These are phyloP conservation scores for Fraxinus latifolia DNA, from an alignment of 305 asterid species.

Conservation along the genomic window DNA sequence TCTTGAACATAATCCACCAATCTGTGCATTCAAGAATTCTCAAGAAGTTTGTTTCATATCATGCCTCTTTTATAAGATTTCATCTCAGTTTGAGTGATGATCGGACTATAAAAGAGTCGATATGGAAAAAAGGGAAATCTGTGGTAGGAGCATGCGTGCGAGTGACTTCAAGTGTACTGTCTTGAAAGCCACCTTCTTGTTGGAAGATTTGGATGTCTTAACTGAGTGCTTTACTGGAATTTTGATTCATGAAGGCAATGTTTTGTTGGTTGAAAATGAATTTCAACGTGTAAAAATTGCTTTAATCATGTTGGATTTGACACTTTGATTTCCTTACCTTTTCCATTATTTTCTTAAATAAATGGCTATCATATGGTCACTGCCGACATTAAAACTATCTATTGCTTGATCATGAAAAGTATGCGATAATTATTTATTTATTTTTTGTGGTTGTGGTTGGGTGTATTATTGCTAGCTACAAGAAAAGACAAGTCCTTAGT, in stretches of 20 bases:
- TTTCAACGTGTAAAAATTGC: not conserved
- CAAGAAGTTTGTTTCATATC: not conserved
- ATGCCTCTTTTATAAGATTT: not conserved
- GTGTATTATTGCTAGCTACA: not conserved
- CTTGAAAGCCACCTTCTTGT: not conserved
- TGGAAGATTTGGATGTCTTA: constrained; percentile 22
- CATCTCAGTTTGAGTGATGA: constrained; percentile 20
- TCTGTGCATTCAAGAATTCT: constrained; percentile 11
- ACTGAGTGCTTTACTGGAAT: constrained; percentile 7
- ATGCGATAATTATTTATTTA: not conserved
- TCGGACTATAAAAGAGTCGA: constrained; percentile 12
- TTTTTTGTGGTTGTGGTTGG: not conserved
- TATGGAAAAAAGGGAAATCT: constrained; percentile 15
- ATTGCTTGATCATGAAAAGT: not conserved
- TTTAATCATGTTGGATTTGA: constrained; percentile 16
- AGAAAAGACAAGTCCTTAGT: not conserved
- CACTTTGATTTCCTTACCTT: not conserved
- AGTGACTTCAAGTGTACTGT: constrained; percentile 10
- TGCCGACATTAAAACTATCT: not conserved
- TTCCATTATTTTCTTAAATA: not conserved
- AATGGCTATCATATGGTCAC: not conserved
- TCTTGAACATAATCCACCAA: constrained; percentile 3
- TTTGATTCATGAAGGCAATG: not conserved
- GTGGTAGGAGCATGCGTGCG: constrained; percentile 8
- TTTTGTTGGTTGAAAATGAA: constrained; percentile 5